Evolutionary conservation across 2,329 filamentous ascomycete genomes (phyloP), one percentile per base, ranked within the genome.

Genomic region (Cordyceps militaris): DNA sequence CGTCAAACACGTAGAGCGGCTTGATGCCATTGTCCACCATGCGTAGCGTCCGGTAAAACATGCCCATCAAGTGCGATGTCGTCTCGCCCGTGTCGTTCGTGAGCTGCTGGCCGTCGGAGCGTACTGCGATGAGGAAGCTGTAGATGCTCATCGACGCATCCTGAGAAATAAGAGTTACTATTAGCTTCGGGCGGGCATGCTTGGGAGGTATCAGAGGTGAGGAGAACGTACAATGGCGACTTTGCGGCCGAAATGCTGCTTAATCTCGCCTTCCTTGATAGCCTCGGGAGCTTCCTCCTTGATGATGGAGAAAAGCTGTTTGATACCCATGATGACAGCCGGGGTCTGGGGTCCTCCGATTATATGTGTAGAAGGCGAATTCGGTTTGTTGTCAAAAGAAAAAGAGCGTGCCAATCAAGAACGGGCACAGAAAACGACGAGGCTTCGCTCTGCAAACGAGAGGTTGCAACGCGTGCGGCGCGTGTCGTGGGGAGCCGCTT

Each of bases 21-120:
- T 99, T 99, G 77, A 99, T 97, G 59, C 94, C 94, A 67, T 97
- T 97, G 75, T 99, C 94, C 67, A 97, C 90, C 77, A 99, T 97
- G 66, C 94, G 91, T 7, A 99, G 81, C 2, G 94, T 99, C 66
- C 94, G 92, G 79, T 99, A 99, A 79, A 99, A 99, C 86, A 99
- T 93, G 69, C 94, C 94, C 92, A 99, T 97, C 16, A 99, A 78
- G 72, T 99, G 94, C 19, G 94, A 99, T 1, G 94, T 99, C 2
- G 94, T 99, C 73, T 97, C 91, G 67, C 94, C 94, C 54, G 86
- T 87, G 68, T 99, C 94, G 73, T 87, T 95, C 82, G 87, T 97
- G 66, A 99, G 86, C 74, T 97, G 91, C 72, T 99, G 91, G 65
- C 94, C 94, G 66, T 96, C 91, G 67, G 92, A 97, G 65, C 94